Conservation (phyloP, 2,329 filamentous ascomycete genomes). For the Magnaporthiopsis rhizophila region DNA sequence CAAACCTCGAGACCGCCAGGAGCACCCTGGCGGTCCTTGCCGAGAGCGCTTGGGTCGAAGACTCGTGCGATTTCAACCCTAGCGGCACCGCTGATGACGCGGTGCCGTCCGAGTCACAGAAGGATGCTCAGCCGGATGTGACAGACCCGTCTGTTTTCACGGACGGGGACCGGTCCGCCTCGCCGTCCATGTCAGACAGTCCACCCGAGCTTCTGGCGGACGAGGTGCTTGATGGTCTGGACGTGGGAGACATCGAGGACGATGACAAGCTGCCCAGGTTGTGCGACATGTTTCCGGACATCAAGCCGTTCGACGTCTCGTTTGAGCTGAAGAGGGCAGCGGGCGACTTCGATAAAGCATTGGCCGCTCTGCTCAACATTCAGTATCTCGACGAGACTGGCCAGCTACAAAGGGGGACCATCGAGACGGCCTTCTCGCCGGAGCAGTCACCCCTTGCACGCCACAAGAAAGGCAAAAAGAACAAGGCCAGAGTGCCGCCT, state of each 20-base stretch:
- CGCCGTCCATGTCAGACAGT: slow-evolving; percentile 1
- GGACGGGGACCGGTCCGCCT: not conserved
- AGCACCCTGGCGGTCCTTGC: slow-evolving; percentile 59
- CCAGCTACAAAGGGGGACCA: slow-evolving; percentile 53
- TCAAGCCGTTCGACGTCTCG: slow-evolving; percentile 57
- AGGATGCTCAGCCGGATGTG: not conserved
- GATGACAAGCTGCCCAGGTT: slow-evolving; percentile 58
- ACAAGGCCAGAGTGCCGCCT: slow-evolving; percentile 5
- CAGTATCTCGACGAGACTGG: slow-evolving; percentile 66
- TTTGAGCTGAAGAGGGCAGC: slow-evolving; percentile 60
- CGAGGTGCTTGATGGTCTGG: not conserved
- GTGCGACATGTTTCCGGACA: slow-evolving; percentile 60
- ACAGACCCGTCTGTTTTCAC: not conserved
- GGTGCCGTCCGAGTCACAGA: slow-evolving; percentile 5
- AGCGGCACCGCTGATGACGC: slow-evolving; percentile 52
- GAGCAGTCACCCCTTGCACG: slow-evolving; percentile 24
- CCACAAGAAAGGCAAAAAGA: slow-evolving; percentile 26
- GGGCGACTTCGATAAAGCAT: slow-evolving; percentile 59
- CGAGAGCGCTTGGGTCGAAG: slow-evolving; percentile 54
- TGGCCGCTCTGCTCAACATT: slow-evolving; percentile 75
- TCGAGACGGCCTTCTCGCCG: slow-evolving; percentile 71
- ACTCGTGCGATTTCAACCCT: slow-evolving; percentile 69
- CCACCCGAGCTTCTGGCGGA: not conserved
- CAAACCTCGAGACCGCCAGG: slow-evolving; percentile 45
- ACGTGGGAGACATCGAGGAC: slow-evolving; percentile 25